Evolutionary conservation across 441 rosid genomes (phyloP).

Genomic region (Brassica balearica): DNA sequence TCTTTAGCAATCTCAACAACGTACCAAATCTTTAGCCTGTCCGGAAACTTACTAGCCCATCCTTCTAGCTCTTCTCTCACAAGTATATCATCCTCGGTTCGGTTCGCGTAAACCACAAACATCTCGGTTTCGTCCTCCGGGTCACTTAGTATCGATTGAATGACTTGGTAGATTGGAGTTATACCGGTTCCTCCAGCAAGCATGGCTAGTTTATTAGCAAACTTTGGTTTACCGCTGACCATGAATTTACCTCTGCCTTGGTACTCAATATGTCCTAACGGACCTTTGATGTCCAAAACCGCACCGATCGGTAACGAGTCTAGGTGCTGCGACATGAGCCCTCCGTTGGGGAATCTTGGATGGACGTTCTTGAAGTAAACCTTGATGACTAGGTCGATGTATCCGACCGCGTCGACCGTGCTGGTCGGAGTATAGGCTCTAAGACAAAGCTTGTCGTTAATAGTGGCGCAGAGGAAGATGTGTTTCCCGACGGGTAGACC

Average conservation of each 20-base stretch:
- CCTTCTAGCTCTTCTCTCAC: conserved; percentile 74
- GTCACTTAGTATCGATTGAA: conserved; percentile 73
- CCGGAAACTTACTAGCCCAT: conserved; percentile 60
- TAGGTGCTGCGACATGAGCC: conserved; percentile 75
- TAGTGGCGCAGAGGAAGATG: conserved; percentile 69
- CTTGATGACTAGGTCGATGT: conserved; percentile 81
- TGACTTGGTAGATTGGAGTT: conserved; percentile 82
- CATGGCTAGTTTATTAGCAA: conserved; percentile 83
- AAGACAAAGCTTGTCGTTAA: conserved; percentile 75
- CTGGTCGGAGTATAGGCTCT: conserved; percentile 91
- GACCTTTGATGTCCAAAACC: conserved; percentile 78
- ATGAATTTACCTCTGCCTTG: conserved; percentile 66
- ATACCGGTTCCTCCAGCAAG: conserved; percentile 91
- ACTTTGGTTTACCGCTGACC: conserved; percentile 75
- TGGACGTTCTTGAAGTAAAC: conserved; percentile 77
- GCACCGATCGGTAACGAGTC: conserved; percentile 71
- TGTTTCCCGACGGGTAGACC: conserved; percentile 92
- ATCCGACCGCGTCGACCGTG: conserved; percentile 62
- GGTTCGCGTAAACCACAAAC: conserved; percentile 81
- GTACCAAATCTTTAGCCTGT: conserved; percentile 82
- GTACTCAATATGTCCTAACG: conserved; percentile 84
- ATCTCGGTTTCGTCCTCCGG: conserved; percentile 84
- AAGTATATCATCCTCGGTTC: conserved; percentile 84
- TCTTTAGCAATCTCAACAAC: conserved; percentile 67
- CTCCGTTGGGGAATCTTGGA: conserved; percentile 84